Base-by-base conservation (phyloP, 1,284 basidiomycete species). In the Austroboletus niveus region DNA sequence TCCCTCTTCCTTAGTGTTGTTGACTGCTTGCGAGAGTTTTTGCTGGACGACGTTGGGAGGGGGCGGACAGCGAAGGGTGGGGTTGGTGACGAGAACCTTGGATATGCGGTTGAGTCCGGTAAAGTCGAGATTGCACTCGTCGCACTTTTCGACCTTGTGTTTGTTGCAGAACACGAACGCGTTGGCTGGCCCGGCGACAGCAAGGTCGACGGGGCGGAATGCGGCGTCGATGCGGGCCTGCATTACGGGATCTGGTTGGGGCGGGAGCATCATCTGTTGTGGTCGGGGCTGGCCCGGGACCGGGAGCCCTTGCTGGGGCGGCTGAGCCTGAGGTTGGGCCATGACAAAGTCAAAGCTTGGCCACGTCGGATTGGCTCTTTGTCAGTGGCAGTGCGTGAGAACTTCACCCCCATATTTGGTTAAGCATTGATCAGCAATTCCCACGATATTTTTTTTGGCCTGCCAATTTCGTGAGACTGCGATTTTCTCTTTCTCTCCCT, bases 1-100 rank as follows among this genome's bases (percentile, higher is more conserved):
- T 55, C 94, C 94, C 56, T 94, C 89, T 48, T 96, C 94, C 68
- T 96, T 97, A 20, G 86, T 85, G 44, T 77, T 75, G 29, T 80
- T 87, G 55, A 96, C 81, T 20, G 84, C 80, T 55, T 84, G 79
- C 0, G 87, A 81, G 14, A 95, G 76, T 55, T 88, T 85, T 65
- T 87, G 85, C 39, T 84, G 83, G 36, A 90, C 75, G 51, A 93
- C 80, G 42, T 86, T 84, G 4, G 88, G 82, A 4, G 92, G 92
- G 3, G 91, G 92, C 8, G 92, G 92, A 60, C 90, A 89, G 36
- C 84, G 78, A 42, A 89, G 72, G 52, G 80, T 82, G 20, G 91
- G 87, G 56, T 92, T 89, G 47, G 75, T 69, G 45, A 79, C 75
- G 53, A 94, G 77, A 30, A 90, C 75, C 51, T 82, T 81, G 12